Percentiles rank a stretch among this genome's conserved stretches.
phyloP scores from a whole-genome alignment of 129 eudicot genomes.

The Smallanthus sonchifolius region DNA sequence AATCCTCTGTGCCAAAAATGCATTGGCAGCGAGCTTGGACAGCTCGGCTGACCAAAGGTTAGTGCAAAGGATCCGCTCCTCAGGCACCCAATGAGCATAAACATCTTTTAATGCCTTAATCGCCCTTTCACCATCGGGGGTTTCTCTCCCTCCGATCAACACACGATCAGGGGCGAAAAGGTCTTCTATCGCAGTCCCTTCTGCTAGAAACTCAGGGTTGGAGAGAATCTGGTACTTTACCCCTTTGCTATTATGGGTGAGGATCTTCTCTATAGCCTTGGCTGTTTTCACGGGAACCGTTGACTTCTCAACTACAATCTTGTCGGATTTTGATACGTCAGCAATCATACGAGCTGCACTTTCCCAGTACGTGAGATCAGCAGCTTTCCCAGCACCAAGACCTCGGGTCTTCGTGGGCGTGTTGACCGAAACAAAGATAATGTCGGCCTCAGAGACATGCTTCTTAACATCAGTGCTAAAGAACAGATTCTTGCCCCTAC shows the following conservation, averaged over 20 bases:
- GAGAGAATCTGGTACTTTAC: slow-evolving; percentile 67
- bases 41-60: slow-evolving; percentile 91
- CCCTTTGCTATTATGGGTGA: slow-evolving; percentile 74
- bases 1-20: slow-evolving; percentile 75
- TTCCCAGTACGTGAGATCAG: slow-evolving; percentile 80
- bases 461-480: slow-evolving; percentile 68
- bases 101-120: slow-evolving; percentile 56
- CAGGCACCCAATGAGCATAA: slow-evolving; percentile 79
- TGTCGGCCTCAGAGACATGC: slow-evolving; percentile 71
- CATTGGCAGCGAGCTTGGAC: slow-evolving; percentile 78
- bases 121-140: slow-evolving; percentile 64
- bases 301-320: slow-evolving; percentile 79
- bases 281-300: slow-evolving; percentile 88
- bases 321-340: slow-evolving; percentile 66
- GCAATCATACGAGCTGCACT: slow-evolving; percentile 89
- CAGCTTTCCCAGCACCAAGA: slow-evolving; percentile 81
- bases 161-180: slow-evolving; percentile 83
- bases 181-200: slow-evolving; percentile 76
- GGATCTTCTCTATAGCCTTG: slow-evolving; percentile 71
- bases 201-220: slow-evolving; percentile 76
- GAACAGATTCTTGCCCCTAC: slow-evolving; percentile 70
- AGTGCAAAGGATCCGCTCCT: slow-evolving; percentile 62
- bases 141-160: slow-evolving; percentile 76
- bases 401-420: slow-evolving; percentile 80
- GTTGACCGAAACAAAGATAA: slow-evolving; percentile 74